Base-by-base conservation (phyloP, 164 flowering plant species). In the Litsea cubeba region DNA sequence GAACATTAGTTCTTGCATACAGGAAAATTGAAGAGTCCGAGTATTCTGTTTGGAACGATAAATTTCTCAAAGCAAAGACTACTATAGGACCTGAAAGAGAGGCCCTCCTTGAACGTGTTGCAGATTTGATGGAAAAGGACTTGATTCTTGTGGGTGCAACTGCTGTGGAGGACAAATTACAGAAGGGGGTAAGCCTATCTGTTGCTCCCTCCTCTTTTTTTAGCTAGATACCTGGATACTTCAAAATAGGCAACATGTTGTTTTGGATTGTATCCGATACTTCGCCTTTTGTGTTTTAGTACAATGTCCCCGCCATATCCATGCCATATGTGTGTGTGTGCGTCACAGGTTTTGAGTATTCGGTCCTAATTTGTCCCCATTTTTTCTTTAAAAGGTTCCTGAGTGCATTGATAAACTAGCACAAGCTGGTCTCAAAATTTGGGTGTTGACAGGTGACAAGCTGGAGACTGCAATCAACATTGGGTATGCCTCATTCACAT, bases 391-490 rank as follows among this genome's bases (percentile, higher is more conserved):
- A 18, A 76, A 96, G 99, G 99, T 96, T 76, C 99, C 99, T 77
- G 93, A 94, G 75, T 96, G 99, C 81, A 96, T 96, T 67, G 99
- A 96, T 80, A 94, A 94, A 83, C 89, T 96, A 68, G 99, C 99
- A 60, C 99, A 94, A 84, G 99, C 99, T 79, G 99, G 99, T 82
- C 91, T 96, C 58, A 96, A 96, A 84, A 76, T 96, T 77, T 96
- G 99, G 99, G 97, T 96, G 74, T 87, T 96, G 82, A 96, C 99
- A 26, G 99, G 99, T 70, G 99, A 96, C 82, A 96, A 94, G 83
- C 91, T 92, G 97, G 99, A 96, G 88, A 96, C 99, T 77, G 99
- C 99, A 76, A 91, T 96, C 75, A 96, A 96, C 77, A 94, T 96
- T 65, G 99, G 99, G 99, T 94, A 28, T 69, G 90, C 76, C 46